Evolutionary conservation across 768 basidiomycete genomes (phyloP), one percentile per base, ranked within the genome.

Genomic region (Boletus tylopilopsis): DNA sequence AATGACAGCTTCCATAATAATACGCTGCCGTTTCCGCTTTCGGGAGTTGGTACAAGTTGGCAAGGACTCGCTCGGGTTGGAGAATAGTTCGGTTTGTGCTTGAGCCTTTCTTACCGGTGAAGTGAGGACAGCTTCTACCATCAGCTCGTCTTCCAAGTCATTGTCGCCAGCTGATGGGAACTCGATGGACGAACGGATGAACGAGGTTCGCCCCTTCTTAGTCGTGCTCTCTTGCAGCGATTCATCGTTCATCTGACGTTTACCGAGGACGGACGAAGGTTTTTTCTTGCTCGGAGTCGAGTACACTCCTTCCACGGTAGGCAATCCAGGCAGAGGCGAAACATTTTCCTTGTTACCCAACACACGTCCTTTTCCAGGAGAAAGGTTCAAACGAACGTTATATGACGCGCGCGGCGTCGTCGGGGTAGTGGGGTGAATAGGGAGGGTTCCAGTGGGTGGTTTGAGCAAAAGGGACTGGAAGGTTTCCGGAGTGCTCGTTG

Each of bases 341-440:
- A 64, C 50, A 58, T 88, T 88, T 62, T 89, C 86, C 67, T 88
- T 87, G 63, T 84, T 67, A 1, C 59, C 61, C 7, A 58, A 56
- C 15, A 60, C 64, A 53, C 69, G 64, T 44, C 72, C 69, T 50
- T 74, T 73, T 54, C 71, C 73, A 19, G 68, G 63, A 19, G 73
- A 71, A 25, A 64, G 55, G 36, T 51, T 58, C 19, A 49, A 48
- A 29, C 57, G 57, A 33, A 49, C 22, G 25, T 52, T 57, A 19
- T 19, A 19, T 24, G 58, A 49, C 12, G 64, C 62, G 15, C 67
- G 65, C 1, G 75, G 73, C 2, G 73, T 71, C 11, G 64, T 52
- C 5, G 68, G 72, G 6, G 57, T 62, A 46, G 34, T 58, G 27
- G 58, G 56, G 4, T 57, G 40, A 22, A 70, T 27, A 27, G 68